These are phyloP conservation scores for Eucalyptus polybractea DNA, from an alignment of 345 rosid genomes.

Conservation along the genomic window DNA sequence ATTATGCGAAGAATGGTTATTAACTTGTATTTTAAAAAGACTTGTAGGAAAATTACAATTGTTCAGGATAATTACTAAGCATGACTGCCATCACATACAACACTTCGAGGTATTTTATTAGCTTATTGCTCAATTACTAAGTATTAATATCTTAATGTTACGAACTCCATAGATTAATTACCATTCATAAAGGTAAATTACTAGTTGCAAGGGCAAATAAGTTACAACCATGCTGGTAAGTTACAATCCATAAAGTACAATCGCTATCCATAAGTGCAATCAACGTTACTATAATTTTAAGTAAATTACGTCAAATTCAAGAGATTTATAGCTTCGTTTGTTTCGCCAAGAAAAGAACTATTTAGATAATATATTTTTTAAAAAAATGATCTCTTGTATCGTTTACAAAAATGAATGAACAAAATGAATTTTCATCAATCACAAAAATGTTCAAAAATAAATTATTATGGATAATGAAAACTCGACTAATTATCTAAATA, in stretches of 20 bases:
- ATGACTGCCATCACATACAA: background rate
- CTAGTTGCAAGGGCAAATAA: background rate
- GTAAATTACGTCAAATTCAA: no score
- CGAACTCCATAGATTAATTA: background rate
- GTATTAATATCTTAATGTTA: no score
- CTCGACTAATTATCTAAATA: no score
- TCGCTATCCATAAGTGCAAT: background rate
- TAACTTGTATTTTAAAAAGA: background rate
- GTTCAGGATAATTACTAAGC: background rate
- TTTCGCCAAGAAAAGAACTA: accelerated
- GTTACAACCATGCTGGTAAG: background rate
- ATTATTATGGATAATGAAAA: background rate
- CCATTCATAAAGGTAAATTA: background rate
- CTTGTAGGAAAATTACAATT: no score
- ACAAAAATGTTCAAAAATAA: no score
- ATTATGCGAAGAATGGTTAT: no score
- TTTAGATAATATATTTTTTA: background rate
- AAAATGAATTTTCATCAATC: no score
- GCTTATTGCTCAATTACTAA: background rate
- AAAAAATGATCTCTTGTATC: background rate
- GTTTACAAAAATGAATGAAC: no score
- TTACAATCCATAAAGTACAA: background rate
- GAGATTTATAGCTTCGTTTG: no score
- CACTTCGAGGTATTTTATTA: background rate
- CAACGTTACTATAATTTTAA: background rate